These are phyloP conservation scores for Peronospora farinosa DNA, from an alignment of 352 stramenopile genomes.

Conservation along the genomic window DNA sequence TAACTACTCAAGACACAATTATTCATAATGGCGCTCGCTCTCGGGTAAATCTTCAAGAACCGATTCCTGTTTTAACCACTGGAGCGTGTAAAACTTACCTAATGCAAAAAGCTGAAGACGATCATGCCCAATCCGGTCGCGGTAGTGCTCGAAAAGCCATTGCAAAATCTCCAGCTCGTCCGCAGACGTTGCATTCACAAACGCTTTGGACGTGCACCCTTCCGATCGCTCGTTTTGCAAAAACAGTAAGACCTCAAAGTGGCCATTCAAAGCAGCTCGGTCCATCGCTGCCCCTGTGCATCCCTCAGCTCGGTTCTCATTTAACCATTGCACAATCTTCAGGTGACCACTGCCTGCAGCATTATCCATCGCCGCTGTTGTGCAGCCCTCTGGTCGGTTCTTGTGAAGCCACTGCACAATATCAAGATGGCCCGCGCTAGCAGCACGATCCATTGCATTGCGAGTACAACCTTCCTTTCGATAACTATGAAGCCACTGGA, in stretches of 20 bases:
- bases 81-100: constrained; percentile 34
- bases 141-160: constrained; percentile 31
- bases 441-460: constrained; percentile 29
- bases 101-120: constrained; percentile 31
- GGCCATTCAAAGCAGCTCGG: constrained; percentile 24
- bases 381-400: constrained; percentile 24
- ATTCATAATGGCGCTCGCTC: constrained; percentile 25
- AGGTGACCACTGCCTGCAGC: constrained; percentile 25
- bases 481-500: constrained; percentile 30
- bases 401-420: constrained; percentile 29
- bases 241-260: constrained; percentile 38
- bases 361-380: constrained; percentile 25
- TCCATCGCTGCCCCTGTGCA: constrained; percentile 33
- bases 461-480: constrained; percentile 30
- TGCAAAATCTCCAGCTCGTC: constrained; percentile 38
- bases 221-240: constrained; percentile 24
- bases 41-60: constrained; percentile 23
- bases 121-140: constrained; percentile 25
- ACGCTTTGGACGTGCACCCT: constrained; percentile 25
- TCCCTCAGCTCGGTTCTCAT: constrained; percentile 23
- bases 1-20: constrained; percentile 19
- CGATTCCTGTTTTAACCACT: constrained; percentile 33
- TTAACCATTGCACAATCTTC: constrained; percentile 28
- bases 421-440: constrained; percentile 19
- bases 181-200: constrained; percentile 31